Conservation (phyloP, 2,329 filamentous ascomycete genomes). For the Amesomyces nigricolor region DNA sequence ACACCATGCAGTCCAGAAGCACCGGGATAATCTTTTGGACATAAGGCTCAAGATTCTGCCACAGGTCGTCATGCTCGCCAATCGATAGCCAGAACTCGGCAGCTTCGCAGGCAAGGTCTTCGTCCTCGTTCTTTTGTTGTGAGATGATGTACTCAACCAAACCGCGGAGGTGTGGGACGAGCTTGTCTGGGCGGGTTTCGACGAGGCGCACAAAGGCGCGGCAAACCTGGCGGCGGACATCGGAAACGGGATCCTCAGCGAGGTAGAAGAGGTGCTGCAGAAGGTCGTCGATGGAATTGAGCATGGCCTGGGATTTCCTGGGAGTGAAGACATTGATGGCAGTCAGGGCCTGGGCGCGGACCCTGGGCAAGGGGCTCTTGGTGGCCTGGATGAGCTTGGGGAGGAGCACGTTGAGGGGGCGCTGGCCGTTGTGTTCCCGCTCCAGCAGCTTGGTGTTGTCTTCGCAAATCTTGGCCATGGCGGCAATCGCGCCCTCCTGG, state of each 20-base stretch:
- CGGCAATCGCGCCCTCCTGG: conserved; percentile 90
- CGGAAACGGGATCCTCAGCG: conserved; percentile 67
- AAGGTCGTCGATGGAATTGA: conserved; percentile 74
- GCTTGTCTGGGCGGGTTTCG: conserved; percentile 83
- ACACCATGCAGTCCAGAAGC: conserved; percentile 90
- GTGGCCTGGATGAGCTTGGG: conserved; percentile 88
- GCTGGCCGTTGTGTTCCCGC: conserved; percentile 79
- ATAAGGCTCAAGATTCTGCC: conserved; percentile 69
- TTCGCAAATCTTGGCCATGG: conserved; percentile 92
- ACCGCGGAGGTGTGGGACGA: conserved; percentile 79
- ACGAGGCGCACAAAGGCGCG: conserved; percentile 88
- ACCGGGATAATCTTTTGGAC: conserved; percentile 84
- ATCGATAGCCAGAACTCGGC: conserved; percentile 97
- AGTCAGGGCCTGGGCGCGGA: conserved; percentile 72
- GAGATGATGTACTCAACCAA: conserved; percentile 89
- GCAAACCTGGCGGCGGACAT: conserved; percentile 89
- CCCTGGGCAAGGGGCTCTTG: conserved; percentile 66
- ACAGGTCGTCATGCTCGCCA: conserved; percentile 78
- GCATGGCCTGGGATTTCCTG: conserved; percentile 74
- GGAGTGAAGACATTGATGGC: conserved; percentile 90
- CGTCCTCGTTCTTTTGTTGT: conserved; percentile 81
- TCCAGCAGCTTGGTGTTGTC: conserved; percentile 86
- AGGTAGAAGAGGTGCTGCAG: conserved; percentile 78
- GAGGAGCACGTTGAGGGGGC: conserved; percentile 80
- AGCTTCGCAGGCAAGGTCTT: conserved; percentile 86